Conservation (phyloP, 73 alveolate genomes). For the Tetrahymena elliotti region DNA sequence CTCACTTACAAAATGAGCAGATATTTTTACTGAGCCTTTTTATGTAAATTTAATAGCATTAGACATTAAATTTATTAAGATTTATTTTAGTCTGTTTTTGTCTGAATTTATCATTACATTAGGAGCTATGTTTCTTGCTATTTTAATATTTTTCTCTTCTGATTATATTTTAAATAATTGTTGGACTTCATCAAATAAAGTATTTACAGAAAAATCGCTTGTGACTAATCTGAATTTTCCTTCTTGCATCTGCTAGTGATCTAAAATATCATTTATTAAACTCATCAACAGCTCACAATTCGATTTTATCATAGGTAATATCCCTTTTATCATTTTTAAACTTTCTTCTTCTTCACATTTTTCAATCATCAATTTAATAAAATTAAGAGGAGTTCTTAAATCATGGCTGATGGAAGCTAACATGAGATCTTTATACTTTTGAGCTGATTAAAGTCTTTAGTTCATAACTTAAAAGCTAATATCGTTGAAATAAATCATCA, state of each 20-base stretch:
- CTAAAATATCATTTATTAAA: background rate
- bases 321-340: background rate
- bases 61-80: background rate
- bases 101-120: background rate
- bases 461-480: background rate
- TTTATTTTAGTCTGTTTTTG: constrained; percentile 4
- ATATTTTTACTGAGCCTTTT: background rate
- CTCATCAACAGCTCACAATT: background rate
- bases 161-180: background rate
- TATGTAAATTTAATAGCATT: constrained; percentile 10
- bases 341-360: constrained; percentile 3
- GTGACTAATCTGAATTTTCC: background rate
- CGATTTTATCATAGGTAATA: background rate
- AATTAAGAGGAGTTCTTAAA: background rate
- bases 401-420: background rate
- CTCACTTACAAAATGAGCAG: background rate
- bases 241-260: constrained; percentile 2
- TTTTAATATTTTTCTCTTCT: background rate
- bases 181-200: background rate
- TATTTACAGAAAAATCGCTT: background rate
- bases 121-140: background rate
- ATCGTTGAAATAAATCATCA: background rate
- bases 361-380: background rate
- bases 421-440: background rate
- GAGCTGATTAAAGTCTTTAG: background rate